phyloP scores from a whole-genome alignment of 2,329 filamentous ascomycete species.

The Cryoendolithus antarcticus region DNA sequence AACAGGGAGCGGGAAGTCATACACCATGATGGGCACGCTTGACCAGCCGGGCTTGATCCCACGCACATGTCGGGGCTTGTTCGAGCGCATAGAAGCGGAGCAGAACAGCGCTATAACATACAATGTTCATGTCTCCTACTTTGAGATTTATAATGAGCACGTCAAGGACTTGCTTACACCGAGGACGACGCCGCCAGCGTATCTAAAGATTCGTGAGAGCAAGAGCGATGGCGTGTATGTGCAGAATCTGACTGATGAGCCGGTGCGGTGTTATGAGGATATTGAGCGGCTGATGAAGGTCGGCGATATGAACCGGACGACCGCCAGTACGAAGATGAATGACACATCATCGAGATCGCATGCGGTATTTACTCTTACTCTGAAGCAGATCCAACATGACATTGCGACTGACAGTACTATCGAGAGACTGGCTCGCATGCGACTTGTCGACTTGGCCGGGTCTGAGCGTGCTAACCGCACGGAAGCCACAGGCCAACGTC shows the following conservation, averaged over 20 bases:
- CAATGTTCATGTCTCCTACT: slow-evolving; percentile 94
- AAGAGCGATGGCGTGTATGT: slow-evolving; percentile 93
- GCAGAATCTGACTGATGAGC: slow-evolving; percentile 87
- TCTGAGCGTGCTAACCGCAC: slow-evolving; percentile 92
- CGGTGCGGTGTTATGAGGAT: slow-evolving; percentile 74
- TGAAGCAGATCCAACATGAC: slow-evolving; percentile 97
- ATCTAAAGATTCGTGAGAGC: slow-evolving; percentile 94
- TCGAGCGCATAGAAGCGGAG: slow-evolving; percentile 77
- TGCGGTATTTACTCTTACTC: slow-evolving; percentile 92
- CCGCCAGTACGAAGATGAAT: slow-evolving; percentile 97
- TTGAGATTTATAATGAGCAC: slow-evolving; percentile 99
- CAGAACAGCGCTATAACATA: slow-evolving; percentile 88
- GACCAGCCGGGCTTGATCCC: slow-evolving; percentile 87
- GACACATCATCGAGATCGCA: slow-evolving; percentile 94
- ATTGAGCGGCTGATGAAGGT: slow-evolving; percentile 83
- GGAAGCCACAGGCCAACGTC: slow-evolving; percentile 79
- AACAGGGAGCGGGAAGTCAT: slow-evolving; percentile 94
- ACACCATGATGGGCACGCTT: slow-evolving; percentile 88
- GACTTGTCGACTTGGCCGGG: slow-evolving; percentile 86
- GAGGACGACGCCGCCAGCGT: slow-evolving; percentile 66
- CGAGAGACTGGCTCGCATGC: slow-evolving; percentile 83
- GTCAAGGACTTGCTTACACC: slow-evolving; percentile 86
- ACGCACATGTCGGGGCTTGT: slow-evolving; percentile 88
- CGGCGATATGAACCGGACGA: slow-evolving; percentile 78
- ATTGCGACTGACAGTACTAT: slow-evolving; percentile 96